Evolutionary conservation across 495 filamentous ascomycete genomes (phyloP).

Genomic region (Parachaetomium inaequale): DNA sequence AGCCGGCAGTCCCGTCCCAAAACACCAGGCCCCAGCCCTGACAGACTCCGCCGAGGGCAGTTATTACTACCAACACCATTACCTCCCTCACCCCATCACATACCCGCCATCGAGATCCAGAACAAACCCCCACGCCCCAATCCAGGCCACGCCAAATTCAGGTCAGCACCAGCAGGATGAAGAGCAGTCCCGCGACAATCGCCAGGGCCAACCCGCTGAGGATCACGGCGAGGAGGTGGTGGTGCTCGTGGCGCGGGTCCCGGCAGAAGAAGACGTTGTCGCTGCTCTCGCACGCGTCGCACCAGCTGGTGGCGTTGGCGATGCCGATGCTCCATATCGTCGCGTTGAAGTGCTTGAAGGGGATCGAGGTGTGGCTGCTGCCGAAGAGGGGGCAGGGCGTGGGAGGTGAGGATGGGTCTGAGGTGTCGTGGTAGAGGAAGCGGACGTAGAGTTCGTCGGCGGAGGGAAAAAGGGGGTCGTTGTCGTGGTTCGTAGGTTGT

Average conservation of each 20-base stretch:
- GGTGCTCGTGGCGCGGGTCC: neutral
- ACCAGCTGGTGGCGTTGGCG: neutral
- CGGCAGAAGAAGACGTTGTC: conserved; percentile 1
- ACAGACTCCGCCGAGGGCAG: neutral
- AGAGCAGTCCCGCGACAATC: neutral
- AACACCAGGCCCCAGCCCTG: neutral
- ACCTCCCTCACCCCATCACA: too few relatives aligned
- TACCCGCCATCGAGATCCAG: too few relatives aligned
- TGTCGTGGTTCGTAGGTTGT: neutral
- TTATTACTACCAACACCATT: neutral
- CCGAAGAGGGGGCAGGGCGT: conserved; percentile 3
- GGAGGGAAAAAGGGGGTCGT: conserved; percentile 19
- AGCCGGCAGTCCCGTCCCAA: neutral
- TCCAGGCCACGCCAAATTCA: neutral
- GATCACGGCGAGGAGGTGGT: neutral
- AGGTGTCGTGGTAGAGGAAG: conserved; percentile 36
- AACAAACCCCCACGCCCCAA: neutral
- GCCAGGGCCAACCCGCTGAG: neutral
- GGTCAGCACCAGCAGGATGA: too few relatives aligned
- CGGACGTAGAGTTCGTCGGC: conserved; percentile 36
- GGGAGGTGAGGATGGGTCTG: neutral
- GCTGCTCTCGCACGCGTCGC: conserved; percentile 2
- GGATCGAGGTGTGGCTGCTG: neutral
- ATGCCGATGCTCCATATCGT: conserved; percentile 1
- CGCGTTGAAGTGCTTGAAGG: conserved; percentile 11